Conservation (phyloP, 1,284 basidiomycete species). For the Naganishia sp. region DNA sequence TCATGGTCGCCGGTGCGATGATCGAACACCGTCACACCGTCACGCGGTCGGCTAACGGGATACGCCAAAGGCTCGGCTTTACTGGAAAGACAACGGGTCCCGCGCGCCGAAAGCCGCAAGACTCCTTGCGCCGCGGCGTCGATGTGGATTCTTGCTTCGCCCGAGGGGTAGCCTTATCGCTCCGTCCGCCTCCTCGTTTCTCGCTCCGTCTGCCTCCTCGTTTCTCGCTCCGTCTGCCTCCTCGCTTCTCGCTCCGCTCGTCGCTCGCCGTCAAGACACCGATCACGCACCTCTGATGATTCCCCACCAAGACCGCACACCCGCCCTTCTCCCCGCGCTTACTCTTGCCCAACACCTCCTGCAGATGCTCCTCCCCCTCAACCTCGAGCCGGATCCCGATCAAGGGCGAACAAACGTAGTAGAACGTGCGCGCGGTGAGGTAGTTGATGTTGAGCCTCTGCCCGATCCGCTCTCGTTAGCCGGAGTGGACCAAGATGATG, state of each 20-base stretch:
- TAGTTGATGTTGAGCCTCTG: constrained; percentile 80
- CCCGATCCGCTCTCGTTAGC: background rate
- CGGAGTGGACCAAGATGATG: background rate
- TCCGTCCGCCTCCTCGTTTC: background rate
- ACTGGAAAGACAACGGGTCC: too few species aligned
- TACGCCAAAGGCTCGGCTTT: too few species aligned
- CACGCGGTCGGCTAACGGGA: too few species aligned
- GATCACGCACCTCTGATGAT: constrained; percentile 72
- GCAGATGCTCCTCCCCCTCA: constrained; percentile 81
- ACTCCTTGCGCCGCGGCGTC: too few species aligned
- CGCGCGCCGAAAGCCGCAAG: too few species aligned
- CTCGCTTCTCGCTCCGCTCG: constrained; percentile 4
- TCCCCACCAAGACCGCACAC: constrained; percentile 71
- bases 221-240: background rate
- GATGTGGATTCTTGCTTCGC: background rate
- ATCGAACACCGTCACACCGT: too few species aligned
- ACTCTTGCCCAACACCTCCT: constrained; percentile 55
- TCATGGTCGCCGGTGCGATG: too few species aligned
- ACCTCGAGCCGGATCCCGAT: constrained; percentile 74
- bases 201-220: too few species aligned
- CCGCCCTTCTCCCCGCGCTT: constrained; percentile 54
- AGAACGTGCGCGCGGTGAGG: constrained; percentile 82
- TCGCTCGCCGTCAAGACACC: background rate
- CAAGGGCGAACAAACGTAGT: constrained; percentile 66
- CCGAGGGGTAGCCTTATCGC: background rate